Evolutionary conservation across 306 rosid species (phyloP).

Genomic region (Prunus fruticosa): DNA sequence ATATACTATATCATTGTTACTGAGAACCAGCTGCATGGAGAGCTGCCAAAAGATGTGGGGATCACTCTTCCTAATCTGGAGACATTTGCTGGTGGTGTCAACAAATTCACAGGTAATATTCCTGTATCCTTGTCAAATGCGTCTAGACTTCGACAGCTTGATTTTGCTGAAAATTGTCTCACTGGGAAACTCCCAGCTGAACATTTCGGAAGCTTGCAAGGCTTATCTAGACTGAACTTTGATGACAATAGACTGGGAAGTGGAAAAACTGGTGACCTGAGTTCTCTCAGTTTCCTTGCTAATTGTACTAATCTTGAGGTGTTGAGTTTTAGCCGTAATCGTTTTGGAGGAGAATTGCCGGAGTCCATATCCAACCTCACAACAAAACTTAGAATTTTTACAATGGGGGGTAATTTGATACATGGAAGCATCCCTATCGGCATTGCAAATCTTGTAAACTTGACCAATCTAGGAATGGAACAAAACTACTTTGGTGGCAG

Average conservation of each 20-base stretch:
- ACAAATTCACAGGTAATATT: constrained; percentile 36
- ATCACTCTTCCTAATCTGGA: constrained; percentile 43
- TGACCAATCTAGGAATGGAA: constrained; percentile 11
- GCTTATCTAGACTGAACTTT: constrained; percentile 29
- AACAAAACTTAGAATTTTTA: background rate
- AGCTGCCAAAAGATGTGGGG: constrained; percentile 44
- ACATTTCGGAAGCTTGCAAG: constrained; percentile 33
- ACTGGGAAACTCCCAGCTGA: constrained; percentile 33
- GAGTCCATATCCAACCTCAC: constrained; percentile 31
- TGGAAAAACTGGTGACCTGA: constrained; percentile 25
- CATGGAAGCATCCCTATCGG: constrained; percentile 28
- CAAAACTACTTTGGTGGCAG: constrained; percentile 17
- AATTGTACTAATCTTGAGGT: constrained; percentile 33
- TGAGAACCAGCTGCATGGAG: constrained; percentile 39
- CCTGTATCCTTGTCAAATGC: constrained; percentile 45
- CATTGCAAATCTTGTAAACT: constrained; percentile 29
- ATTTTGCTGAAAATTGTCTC: constrained; percentile 35
- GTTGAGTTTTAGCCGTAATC: constrained; percentile 8
- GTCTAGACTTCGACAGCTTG: constrained; percentile 39
- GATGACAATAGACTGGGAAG: constrained; percentile 33
- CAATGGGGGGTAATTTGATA: constrained; percentile 20
- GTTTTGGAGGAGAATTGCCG: constrained; percentile 33
- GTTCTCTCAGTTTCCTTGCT: constrained; percentile 18
- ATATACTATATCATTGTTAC: constrained; percentile 25
- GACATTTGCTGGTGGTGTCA: constrained; percentile 35